A percentile compares a stretch with the other conserved stretches of the same genome.
Conservation (phyloP, 2,329 filamentous ascomycete genomes). For the Pseudogymnoascus verrucosus region DNA sequence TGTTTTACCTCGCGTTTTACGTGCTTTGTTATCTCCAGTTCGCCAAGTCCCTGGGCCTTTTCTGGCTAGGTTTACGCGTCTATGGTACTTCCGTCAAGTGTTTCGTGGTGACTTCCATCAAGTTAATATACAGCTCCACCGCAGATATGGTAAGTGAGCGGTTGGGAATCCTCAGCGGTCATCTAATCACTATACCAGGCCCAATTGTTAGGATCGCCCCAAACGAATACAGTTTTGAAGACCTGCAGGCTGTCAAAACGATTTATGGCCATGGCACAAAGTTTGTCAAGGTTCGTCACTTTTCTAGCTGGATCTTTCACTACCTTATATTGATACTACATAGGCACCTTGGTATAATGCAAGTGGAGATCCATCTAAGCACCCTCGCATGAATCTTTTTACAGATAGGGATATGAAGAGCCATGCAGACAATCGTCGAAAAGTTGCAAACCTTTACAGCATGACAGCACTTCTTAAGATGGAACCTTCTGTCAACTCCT, state of each 20-base stretch:
- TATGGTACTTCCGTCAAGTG: slow-evolving; percentile 36
- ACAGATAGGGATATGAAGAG: slow-evolving; percentile 27
- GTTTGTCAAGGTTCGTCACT: slow-evolving; percentile 29
- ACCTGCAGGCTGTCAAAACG: slow-evolving; percentile 32
- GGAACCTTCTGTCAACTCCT: slow-evolving; percentile 39
- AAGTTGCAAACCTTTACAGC: slow-evolving; percentile 36
- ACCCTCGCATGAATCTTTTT: slow-evolving; percentile 22
- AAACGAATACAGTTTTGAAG: slow-evolving; percentile 38
- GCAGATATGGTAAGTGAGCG: slow-evolving; percentile 28
- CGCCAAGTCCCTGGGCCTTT: slow-evolving; percentile 37
- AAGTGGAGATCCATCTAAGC: slow-evolving; percentile 17
- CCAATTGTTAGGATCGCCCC: slow-evolving; percentile 40
- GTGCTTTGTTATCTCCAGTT: slow-evolving; percentile 24
- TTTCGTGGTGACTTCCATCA: slow-evolving; percentile 31
- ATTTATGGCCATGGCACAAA: slow-evolving; percentile 35
- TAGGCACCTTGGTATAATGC: slow-evolving; percentile 17
- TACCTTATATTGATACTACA: background rate
- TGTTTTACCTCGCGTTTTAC: background rate
- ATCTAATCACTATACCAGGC: slow-evolving; percentile 17
- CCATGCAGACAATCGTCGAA: slow-evolving; percentile 32
- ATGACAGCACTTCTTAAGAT: slow-evolving; percentile 39
- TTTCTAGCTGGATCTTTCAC: background rate
- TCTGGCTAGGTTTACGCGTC: slow-evolving; percentile 34
- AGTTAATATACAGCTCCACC: slow-evolving; percentile 33
- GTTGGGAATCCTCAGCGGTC: background rate